Conservation (phyloP, 768 basidiomycete genomes). For the Hypholoma sublateritium region DNA sequence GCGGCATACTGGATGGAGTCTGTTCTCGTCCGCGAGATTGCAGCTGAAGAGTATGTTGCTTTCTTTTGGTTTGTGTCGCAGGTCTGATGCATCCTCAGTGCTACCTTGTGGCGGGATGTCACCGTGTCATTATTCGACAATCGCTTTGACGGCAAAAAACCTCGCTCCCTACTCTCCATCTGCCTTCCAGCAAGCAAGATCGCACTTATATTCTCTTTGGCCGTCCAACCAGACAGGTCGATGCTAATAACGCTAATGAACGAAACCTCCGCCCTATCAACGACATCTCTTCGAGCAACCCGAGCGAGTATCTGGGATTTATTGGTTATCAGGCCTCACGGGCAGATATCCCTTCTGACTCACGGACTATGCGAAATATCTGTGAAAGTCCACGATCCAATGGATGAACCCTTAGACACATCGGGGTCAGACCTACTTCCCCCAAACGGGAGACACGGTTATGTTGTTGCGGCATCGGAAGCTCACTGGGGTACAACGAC, state of each 20-base stretch:
- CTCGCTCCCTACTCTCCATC: slow-evolving; percentile 55
- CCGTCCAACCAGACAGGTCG: slow-evolving; percentile 38
- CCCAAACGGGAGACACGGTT: slow-evolving; percentile 17
- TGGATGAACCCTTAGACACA: neutral
- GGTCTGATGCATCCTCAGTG: slow-evolving; percentile 27
- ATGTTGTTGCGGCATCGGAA: slow-evolving; percentile 46
- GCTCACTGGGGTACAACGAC: slow-evolving; percentile 52
- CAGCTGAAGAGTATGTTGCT: slow-evolving; percentile 48
- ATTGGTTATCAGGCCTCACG: slow-evolving; percentile 59
- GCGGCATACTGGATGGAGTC: slow-evolving; percentile 74
- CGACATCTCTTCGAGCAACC: slow-evolving; percentile 60
- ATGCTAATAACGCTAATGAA: slow-evolving; percentile 40
- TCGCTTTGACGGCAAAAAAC: slow-evolving; percentile 54
- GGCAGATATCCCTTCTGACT: slow-evolving; percentile 56
- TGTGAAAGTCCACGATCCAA: slow-evolving; percentile 27
- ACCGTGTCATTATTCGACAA: slow-evolving; percentile 62
- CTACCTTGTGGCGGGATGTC: slow-evolving; percentile 45
- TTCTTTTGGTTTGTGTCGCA: slow-evolving; percentile 2
- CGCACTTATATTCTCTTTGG: slow-evolving; percentile 49
- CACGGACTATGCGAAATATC: slow-evolving; percentile 53
- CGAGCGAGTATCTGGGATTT: slow-evolving; percentile 68
- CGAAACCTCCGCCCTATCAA: slow-evolving; percentile 45
- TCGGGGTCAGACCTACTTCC: neutral
- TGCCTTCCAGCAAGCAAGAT: slow-evolving; percentile 49
- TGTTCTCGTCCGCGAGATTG: slow-evolving; percentile 48